phyloP scores from a whole-genome alignment of 169 alveolate genomes.

The Plasmodium adleri region DNA sequence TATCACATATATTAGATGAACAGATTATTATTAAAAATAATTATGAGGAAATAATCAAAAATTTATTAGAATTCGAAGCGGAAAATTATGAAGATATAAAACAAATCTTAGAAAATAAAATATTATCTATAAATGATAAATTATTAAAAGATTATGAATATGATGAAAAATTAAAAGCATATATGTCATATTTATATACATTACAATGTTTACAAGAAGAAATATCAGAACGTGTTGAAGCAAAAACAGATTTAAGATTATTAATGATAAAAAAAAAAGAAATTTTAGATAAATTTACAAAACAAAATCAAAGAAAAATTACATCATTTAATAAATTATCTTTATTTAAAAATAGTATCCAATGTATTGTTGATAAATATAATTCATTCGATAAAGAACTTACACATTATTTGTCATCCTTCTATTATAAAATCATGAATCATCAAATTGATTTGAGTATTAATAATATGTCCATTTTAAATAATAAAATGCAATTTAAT shows the following conservation, averaged over 20 bases:
- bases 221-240: constrained; percentile 40
- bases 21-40: constrained; percentile 31
- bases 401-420: constrained; percentile 40
- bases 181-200: constrained; percentile 50
- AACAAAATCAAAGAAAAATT: constrained; percentile 39
- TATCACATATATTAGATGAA: constrained; percentile 68
- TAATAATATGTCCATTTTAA: constrained; percentile 39
- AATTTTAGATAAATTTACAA: constrained; percentile 22
- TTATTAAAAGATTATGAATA: constrained; percentile 7
- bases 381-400: constrained; percentile 17
- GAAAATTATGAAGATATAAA: constrained; percentile 72
- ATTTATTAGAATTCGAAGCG: constrained; percentile 38
- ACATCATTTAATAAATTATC: constrained; percentile 67
- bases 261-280: constrained; percentile 57
- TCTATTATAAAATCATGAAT: constrained; percentile 44
- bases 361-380: constrained; percentile 45
- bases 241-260: constrained; percentile 51
- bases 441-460: constrained; percentile 39
- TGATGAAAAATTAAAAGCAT: constrained; percentile 21
- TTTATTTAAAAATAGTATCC: constrained; percentile 23
- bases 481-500: constrained; percentile 46
- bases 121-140: constrained; percentile 13
- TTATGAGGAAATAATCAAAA: constrained; percentile 57
- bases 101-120: constrained; percentile 38
- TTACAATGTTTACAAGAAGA: constrained; percentile 66